Conservation (phyloP, 148 eudicot species). For the Heliamphora exappendiculata region DNA sequence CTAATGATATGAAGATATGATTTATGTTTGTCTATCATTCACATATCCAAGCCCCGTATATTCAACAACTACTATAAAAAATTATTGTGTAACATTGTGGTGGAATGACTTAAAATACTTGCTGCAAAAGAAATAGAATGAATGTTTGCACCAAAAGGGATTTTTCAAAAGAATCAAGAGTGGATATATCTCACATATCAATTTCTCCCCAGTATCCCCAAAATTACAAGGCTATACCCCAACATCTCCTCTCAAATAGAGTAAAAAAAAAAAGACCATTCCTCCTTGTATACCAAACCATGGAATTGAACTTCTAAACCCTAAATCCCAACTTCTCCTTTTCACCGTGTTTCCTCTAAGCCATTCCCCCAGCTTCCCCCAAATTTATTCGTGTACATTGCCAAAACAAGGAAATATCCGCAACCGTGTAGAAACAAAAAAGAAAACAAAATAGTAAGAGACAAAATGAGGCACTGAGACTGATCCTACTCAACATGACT, state of each 20-base stretch:
- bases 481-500: too few species aligned
- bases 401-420: slow-evolving; percentile 3
- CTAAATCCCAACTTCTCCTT: slow-evolving; percentile 3
- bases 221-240: slow-evolving; percentile 12
- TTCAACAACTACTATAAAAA: too few species aligned
- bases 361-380: slow-evolving; percentile 1
- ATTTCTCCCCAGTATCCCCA: slow-evolving; percentile 8
- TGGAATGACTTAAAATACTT: too few species aligned
- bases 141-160: not conserved
- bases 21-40: too few species aligned
- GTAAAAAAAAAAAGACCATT: not conserved
- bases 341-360: not conserved
- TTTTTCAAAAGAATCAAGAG: slow-evolving; percentile 1
- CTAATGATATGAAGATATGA: too few species aligned
- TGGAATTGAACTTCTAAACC: slow-evolving; percentile 1
- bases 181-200: not conserved
- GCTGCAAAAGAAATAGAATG: not conserved
- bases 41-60: too few species aligned
- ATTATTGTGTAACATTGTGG: too few species aligned
- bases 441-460: not conserved
- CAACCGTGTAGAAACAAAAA: not conserved
- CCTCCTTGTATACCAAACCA: slow-evolving; percentile 10
- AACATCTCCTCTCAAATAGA: slow-evolving; percentile 1
- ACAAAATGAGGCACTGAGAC: not conserved
- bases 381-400: not conserved